Conservation (phyloP, 371 early-diverging fungal species). For the Rhizopus arrhizus region DNA sequence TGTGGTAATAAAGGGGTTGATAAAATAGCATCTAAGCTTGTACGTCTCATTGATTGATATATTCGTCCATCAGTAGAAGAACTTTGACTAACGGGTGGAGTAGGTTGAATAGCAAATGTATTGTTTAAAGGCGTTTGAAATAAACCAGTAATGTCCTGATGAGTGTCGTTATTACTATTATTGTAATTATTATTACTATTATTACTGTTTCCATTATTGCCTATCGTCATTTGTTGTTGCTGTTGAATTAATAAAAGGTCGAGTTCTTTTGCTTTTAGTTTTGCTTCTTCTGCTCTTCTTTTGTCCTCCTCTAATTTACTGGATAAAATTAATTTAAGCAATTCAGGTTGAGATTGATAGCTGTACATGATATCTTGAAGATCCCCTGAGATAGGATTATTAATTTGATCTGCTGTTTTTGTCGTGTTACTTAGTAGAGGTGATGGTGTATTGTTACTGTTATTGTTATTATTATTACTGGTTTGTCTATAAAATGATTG, state of each 20-base stretch:
- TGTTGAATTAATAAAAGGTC: constrained; percentile 46
- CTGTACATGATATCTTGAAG: constrained; percentile 60
- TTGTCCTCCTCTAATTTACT: constrained; percentile 70
- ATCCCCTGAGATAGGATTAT: constrained; percentile 34
- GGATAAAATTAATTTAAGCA: constrained; percentile 59
- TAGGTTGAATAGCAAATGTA: constrained; percentile 22
- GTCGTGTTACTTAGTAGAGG: constrained; percentile 11
- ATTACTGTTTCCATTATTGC: constrained; percentile 8
- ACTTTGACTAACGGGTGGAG: constrained; percentile 26
- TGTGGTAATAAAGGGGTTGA: constrained; percentile 25
- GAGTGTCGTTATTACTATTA: constrained; percentile 9
- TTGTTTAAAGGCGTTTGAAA: not conserved
- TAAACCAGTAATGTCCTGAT: no score
- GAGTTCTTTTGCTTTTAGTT: constrained; percentile 49
- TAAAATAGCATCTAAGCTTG: constrained; percentile 40
- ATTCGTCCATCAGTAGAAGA: constrained; percentile 25
- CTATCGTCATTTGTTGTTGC: constrained; percentile 26
- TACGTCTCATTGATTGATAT: constrained; percentile 27
- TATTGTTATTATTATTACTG: not conserved
- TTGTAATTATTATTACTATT: constrained; percentile 1
- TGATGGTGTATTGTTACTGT: constrained; percentile 7
- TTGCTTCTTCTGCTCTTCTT: constrained; percentile 56
- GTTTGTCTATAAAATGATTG: constrained; percentile 29
- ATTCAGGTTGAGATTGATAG: constrained; percentile 63
- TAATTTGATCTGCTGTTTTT: constrained; percentile 21